These are phyloP conservation scores for Basipetospora sp. DNA, from an alignment of 2,329 filamentous ascomycete genomes.

Conservation along the genomic window DNA sequence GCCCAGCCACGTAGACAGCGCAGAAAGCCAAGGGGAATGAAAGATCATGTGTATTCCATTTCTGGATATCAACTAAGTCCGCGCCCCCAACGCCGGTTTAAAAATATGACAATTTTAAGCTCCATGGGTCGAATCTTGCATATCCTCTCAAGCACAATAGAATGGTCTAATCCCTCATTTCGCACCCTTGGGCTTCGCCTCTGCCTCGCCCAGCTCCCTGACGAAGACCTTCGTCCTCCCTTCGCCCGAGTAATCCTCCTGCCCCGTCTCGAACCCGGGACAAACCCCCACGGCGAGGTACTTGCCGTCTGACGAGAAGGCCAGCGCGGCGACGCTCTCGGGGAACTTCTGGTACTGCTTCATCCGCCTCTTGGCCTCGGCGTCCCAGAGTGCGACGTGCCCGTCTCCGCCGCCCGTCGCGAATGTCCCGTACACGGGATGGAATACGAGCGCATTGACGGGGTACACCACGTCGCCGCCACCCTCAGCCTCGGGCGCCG, in stretches of 20 bases:
- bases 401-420: slow-evolving; percentile 81
- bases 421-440: slow-evolving; percentile 70
- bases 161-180: too few species aligned
- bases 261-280: slow-evolving; percentile 75
- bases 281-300: slow-evolving; percentile 69
- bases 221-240: slow-evolving; percentile 67
- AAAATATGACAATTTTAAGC: too few species aligned
- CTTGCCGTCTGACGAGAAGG: slow-evolving; percentile 63
- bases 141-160: too few species aligned
- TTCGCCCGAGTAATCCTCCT: slow-evolving; percentile 60
- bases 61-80: too few species aligned
- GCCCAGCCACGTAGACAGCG: too few species aligned
- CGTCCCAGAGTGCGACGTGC: slow-evolving; percentile 87
- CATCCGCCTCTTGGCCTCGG: slow-evolving; percentile 75
- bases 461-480: slow-evolving; percentile 81
- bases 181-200: slow-evolving; percentile 71
- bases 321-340: slow-evolving; percentile 61
- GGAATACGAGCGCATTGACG: slow-evolving; percentile 79
- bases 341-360: slow-evolving; percentile 76
- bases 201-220: slow-evolving; percentile 69
- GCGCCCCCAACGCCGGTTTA: too few species aligned
- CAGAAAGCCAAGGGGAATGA: too few species aligned
- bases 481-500: slow-evolving; percentile 39
- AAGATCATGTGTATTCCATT: too few species aligned
- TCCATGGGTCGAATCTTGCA: too few species aligned